phyloP scores from a whole-genome alignment of 2,329 filamentous ascomycete genomes.

The Trichoderma breve region DNA sequence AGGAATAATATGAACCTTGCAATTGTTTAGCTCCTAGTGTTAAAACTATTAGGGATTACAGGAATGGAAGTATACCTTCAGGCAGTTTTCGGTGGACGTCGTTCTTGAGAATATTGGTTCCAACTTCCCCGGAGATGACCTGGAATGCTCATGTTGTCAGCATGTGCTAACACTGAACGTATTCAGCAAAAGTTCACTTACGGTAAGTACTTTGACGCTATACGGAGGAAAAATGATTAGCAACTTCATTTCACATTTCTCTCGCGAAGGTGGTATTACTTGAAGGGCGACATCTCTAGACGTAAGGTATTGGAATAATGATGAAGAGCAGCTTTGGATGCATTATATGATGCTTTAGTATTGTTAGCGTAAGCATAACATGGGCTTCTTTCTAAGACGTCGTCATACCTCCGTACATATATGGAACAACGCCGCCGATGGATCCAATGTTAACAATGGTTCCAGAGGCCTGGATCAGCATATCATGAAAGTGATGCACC shows the following conservation, averaged over 20 bases:
- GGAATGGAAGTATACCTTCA: background rate
- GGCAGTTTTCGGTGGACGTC: conserved; percentile 1
- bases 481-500: conserved; percentile 24
- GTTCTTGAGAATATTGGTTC: conserved; percentile 16
- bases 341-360: conserved; percentile 23
- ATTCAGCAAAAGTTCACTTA: background rate
- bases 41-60: background rate
- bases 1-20: background rate
- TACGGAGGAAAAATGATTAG: background rate
- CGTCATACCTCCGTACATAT: conserved; percentile 22
- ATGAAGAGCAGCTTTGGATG: conserved; percentile 27
- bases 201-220: conserved; percentile 2
- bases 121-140: conserved; percentile 22
- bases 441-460: conserved; percentile 29
- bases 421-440: conserved; percentile 26
- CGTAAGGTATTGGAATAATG: conserved; percentile 25
- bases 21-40: background rate
- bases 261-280: conserved; percentile 5
- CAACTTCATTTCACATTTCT: background rate
- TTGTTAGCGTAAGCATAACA: background rate
- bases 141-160: background rate
- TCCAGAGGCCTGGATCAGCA: conserved; percentile 26
- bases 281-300: conserved; percentile 28
- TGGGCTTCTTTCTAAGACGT: background rate
- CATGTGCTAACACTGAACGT: background rate